Base-by-base conservation (phyloP, 768 basidiomycete genomes). In the Lactarius sp. region DNA sequence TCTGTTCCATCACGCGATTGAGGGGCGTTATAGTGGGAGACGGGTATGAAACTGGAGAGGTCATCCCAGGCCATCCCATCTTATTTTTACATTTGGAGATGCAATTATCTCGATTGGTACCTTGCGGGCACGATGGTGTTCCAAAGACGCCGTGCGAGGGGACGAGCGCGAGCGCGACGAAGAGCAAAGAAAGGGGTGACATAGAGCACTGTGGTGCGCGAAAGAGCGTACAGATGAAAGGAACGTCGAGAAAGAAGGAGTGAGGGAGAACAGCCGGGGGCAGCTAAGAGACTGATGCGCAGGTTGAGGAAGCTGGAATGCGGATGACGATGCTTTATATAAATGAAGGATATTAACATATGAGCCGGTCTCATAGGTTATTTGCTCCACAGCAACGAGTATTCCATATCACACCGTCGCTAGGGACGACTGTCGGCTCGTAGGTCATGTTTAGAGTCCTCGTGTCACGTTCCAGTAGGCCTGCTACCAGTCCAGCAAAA, bases 21-120 rank as follows among this genome's bases (percentile, higher is more conserved):
- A 27, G 27, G 27, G 20, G 10, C 20, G 47, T 12, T 5, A 6
- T 1, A 50, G 2, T 27, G 22, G 47, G 18, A 44, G 42, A 16
- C 18, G 42, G 6, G 14, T 18, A 44, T 18, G 18, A 8, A 47
- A n/a, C n/a, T 22, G 46, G 2, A 13, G 14, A 18, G 68, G 68
- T 22, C 27, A 27, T 27, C 36, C 79, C 79, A n/a, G 77, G 71
- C 75, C 77, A 71, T 41, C 73, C 72, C 37, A 51, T 14, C 51
- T 62, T 65, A 51, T 46, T 46, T 39, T 69, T 62, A 37, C 65
- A 66, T 50, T 50, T 66, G 5, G 57, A 34, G 44, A 62, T 12
- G 58, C 70, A 70, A 22, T 49, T 14, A 14, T 50, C 22, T 3
- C 50, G n/a, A 7, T 56, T 0, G 14, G 20, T 22, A 5, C 50